Base-by-base conservation (phyloP, 208 protist genomes). In the Acanthamoeba lugdunensis region DNA sequence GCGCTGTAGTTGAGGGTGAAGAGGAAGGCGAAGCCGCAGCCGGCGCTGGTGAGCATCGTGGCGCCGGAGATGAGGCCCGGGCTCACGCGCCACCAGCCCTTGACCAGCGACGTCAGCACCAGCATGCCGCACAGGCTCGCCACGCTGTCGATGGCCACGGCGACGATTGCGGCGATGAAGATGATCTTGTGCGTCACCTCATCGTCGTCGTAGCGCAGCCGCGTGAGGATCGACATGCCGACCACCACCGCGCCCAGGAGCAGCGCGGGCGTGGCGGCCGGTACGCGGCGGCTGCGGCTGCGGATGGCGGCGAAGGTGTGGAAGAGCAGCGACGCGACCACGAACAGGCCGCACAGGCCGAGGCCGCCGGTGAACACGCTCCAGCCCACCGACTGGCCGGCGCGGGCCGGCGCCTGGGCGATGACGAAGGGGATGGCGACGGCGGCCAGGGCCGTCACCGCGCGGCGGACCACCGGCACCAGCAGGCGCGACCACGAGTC, bases 71-170 rank as follows among this genome's bases (percentile, higher is more conserved):
- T 58, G 79, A 87, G 23, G 79, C 16, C 48, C 14, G 79, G 79
- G 79, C 79, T 87, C 28, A 87, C 28, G n/a, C 79, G 79, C 79
- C 79, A 87, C 79, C 79, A 87, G 45, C 79, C 79, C 25, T 45
- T 28, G 50, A 87, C 21, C 21, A 87, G 79, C 50, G 79, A 87
- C 13, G 50, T 63, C 21, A 87, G 50, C 16, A 87, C 79, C 13
- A 87, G 45, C 79, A 87, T 87, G 50, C 50, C 25, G 79, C 8
- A 9, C 79, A 87, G 50, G 50, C 14, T 87, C 9, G 50, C 52
- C 28, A 63, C 33, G 79, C 48, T 28, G 79, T 87, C 79, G n/a
- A 87, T 4, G 4, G 21, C 52, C 1, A 87, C 48, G 5, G 50
- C 79, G n/a, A 25, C 52, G n/a, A 87, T 16, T 6, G 28, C n/a